A percentile compares a stretch with the other conserved stretches of the same genome.
These are phyloP conservation scores for Ogataea methanolica DNA, from an alignment of 805 yeast species.

Conservation along the genomic window DNA sequence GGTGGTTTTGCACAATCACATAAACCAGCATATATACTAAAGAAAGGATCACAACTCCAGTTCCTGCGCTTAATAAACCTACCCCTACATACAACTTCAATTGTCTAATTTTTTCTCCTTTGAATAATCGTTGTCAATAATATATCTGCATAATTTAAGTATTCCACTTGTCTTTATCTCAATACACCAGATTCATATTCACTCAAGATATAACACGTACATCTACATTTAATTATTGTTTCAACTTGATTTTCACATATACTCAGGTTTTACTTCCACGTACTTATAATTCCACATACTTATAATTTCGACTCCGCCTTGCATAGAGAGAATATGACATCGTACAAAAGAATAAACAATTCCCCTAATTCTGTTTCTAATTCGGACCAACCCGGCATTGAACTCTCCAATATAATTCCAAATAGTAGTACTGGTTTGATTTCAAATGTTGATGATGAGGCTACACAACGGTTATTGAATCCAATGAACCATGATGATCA, in stretches of 20 bases:
- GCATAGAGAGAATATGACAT: neutral
- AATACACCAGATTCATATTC: neutral
- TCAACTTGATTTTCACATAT: no score
- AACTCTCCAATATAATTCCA: neutral
- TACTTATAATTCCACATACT: no score
- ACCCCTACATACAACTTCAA: no score
- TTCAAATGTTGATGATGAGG: no score
- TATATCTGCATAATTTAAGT: neutral
- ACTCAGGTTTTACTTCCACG: no score
- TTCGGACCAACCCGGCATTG: neutral
- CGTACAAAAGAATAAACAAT: conserved; percentile 1
- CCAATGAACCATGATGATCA: no score
- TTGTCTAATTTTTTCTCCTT: no score
- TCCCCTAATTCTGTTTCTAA: neutral
- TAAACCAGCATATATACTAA: neutral
- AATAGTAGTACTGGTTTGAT: no score
- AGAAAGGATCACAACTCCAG: neutral
- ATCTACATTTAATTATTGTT: neutral
- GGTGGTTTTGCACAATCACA: neutral
- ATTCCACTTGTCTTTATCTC: neutral
- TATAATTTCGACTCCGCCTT: no score
- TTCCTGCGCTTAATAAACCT: neutral
- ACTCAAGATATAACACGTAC: neutral
- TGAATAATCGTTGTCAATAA: neutral
- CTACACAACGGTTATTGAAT: no score